These are phyloP conservation scores for Grosmannia huntii DNA, from an alignment of 2,329 filamentous ascomycete genomes.

Conservation along the genomic window DNA sequence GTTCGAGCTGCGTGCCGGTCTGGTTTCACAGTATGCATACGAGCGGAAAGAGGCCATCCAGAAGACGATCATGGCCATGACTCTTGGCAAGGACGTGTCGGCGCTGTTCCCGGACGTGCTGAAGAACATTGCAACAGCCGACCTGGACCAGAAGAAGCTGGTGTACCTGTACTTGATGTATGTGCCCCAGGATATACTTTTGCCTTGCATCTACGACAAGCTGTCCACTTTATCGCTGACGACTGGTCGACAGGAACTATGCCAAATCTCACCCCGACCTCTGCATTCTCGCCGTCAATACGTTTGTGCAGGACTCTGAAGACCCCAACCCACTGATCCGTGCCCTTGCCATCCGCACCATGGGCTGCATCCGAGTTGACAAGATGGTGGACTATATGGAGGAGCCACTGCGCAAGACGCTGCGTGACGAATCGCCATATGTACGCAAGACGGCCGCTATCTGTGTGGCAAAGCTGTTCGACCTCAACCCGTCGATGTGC, in stretches of 20 bases:
- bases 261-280: slow-evolving; percentile 97
- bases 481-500: slow-evolving; percentile 83
- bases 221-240: not conserved
- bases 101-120: slow-evolving; percentile 93
- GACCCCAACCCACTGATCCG: slow-evolving; percentile 93
- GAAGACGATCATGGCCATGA: slow-evolving; percentile 99
- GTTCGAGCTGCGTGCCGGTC: slow-evolving; percentile 85
- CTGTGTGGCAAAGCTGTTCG: slow-evolving; percentile 95
- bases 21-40: slow-evolving; percentile 98
- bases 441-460: slow-evolving; percentile 97
- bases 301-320: slow-evolving; percentile 97
- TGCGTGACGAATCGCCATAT: slow-evolving; percentile 95
- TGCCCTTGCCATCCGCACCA: slow-evolving; percentile 90
- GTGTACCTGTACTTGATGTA: slow-evolving; percentile 97
- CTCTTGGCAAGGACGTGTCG: slow-evolving; percentile 94
- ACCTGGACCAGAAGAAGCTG: slow-evolving; percentile 98
- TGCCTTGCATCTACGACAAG: not conserved
- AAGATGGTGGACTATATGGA: slow-evolving; percentile 99
- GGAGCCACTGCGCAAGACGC: slow-evolving; percentile 86
- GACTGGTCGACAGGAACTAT: slow-evolving; percentile 62
- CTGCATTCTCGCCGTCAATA: slow-evolving; percentile 97
- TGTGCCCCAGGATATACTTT: slow-evolving; percentile 19
- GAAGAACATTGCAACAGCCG: slow-evolving; percentile 93
- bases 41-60: slow-evolving; percentile 98
- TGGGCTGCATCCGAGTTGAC: slow-evolving; percentile 96